Percentiles rank a stretch among this genome's conserved stretches.
These are phyloP conservation scores for Phylloporus sp. DNA, from an alignment of 1,284 basidiomycete species.

Conservation along the genomic window DNA sequence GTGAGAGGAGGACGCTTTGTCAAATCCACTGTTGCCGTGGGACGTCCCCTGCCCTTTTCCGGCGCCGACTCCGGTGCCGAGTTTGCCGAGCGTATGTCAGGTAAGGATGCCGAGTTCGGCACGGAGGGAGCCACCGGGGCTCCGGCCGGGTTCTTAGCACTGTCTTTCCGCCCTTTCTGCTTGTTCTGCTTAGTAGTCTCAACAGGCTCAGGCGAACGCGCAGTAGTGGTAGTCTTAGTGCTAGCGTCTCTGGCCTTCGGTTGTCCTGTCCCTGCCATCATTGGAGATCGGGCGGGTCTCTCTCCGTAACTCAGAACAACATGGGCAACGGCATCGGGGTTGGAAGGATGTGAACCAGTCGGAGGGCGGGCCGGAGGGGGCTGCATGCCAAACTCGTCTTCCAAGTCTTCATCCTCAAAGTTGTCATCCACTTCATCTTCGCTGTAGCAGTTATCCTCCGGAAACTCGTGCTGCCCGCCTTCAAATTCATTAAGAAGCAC, in stretches of 20 bases:
- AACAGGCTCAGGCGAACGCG: conserved; percentile 17
- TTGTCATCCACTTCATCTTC: conserved; percentile 50
- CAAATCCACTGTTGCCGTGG: conserved; percentile 43
- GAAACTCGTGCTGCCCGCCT: conserved; percentile 49
- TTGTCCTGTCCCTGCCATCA: conserved; percentile 3
- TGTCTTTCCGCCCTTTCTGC: conserved; percentile 39
- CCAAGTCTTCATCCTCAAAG: conserved; percentile 48
- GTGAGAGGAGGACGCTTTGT: conserved; percentile 44
- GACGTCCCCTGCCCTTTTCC: conserved; percentile 42
- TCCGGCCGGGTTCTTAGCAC: conserved; percentile 23
- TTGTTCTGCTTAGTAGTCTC: conserved; percentile 40
- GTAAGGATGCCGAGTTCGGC: conserved; percentile 34
- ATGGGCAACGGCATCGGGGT: conserved; percentile 38
- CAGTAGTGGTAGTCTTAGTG: conserved; percentile 34
- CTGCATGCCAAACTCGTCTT: conserved; percentile 36
- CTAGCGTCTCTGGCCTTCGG: conserved; percentile 23
- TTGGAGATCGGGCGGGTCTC: conserved; percentile 25
- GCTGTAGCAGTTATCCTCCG: conserved; percentile 49
- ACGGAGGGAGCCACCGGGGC: conserved; percentile 31
- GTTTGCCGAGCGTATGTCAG: conserved; percentile 26
- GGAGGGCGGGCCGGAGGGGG: conserved; percentile 27
- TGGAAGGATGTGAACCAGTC: conserved; percentile 17
- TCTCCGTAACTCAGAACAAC: conserved; percentile 48
- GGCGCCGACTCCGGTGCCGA: conserved; percentile 39
- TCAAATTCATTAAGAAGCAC: conserved; percentile 51